Evolutionary conservation across 2,329 filamentous ascomycete species (phyloP).

Genomic region (Cercospora janseana): DNA sequence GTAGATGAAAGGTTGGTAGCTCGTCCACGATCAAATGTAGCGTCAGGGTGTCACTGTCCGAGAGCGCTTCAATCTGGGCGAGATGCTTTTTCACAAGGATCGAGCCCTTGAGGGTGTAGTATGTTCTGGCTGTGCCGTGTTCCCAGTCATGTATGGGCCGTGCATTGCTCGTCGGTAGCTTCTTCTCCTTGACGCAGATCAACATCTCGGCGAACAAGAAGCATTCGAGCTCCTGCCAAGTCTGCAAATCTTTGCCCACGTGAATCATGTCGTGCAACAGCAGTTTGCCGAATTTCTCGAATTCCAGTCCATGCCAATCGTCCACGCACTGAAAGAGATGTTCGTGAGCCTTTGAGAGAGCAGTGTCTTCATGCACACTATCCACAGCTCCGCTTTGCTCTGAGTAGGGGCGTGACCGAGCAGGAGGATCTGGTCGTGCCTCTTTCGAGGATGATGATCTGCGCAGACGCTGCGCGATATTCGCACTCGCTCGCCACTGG

Average conservation of each 20-base stretch:
- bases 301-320: constrained; percentile 97
- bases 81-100: constrained; percentile 98
- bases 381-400: constrained; percentile 43
- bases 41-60: constrained; percentile 80
- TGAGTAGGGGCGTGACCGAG: constrained; percentile 39
- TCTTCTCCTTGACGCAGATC: constrained; percentile 99
- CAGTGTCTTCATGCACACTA: constrained; percentile 63
- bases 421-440: constrained; percentile 58
- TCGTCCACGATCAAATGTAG: constrained; percentile 88
- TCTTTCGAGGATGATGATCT: constrained; percentile 46
- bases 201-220: constrained; percentile 98
- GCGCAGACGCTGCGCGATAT: constrained; percentile 64
- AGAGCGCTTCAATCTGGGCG: constrained; percentile 73
- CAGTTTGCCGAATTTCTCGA: constrained; percentile 87
- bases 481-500: constrained; percentile 83
- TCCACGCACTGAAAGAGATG: constrained; percentile 84
- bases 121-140: constrained; percentile 59
- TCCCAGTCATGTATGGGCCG: constrained; percentile 64
- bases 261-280: constrained; percentile 84
- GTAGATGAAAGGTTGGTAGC: constrained; percentile 88
- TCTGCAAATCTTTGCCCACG: constrained; percentile 92
- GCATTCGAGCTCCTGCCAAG: constrained; percentile 97
- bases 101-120: constrained; percentile 90
- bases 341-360: constrained; percentile 81
- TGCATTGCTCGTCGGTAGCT: constrained; percentile 52